These are phyloP conservation scores for Lignosus rhinocerotis DNA, from an alignment of 1,284 basidiomycete species.

Conservation along the genomic window DNA sequence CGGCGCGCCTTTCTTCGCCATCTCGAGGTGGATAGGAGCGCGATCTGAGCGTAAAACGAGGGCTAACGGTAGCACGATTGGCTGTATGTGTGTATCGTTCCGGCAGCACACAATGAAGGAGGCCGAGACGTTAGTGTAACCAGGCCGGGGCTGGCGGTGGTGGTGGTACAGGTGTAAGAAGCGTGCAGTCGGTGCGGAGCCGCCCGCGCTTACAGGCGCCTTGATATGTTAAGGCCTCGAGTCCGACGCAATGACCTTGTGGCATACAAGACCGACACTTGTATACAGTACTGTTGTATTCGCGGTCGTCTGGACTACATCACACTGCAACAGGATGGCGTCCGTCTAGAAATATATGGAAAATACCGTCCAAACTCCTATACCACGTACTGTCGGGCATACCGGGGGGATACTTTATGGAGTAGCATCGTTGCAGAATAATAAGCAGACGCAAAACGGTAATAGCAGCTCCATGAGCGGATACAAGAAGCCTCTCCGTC, in stretches of 20 bases:
- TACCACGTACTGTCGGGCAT: constrained; percentile 14
- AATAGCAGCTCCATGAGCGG: constrained; percentile 8
- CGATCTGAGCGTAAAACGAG: constrained; percentile 2
- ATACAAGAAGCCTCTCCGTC: constrained; percentile 17
- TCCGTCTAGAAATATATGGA: constrained; percentile 29
- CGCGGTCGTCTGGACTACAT: constrained; percentile 16
- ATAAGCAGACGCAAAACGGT: constrained; percentile 14
- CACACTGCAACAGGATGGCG: constrained; percentile 16
- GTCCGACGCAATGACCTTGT: too few species aligned
- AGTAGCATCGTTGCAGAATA: constrained; percentile 11
- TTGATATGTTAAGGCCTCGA: background rate
- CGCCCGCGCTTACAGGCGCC: constrained; percentile 19
- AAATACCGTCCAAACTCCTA: constrained; percentile 17
- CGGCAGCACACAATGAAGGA: constrained; percentile 9
- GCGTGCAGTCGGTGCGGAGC: constrained; percentile 19
- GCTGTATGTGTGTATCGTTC: background rate
- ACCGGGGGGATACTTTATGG: constrained; percentile 10
- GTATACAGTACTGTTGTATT: constrained; percentile 7
- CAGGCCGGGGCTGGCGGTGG: constrained; percentile 13
- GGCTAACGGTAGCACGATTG: background rate
- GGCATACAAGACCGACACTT: background rate
- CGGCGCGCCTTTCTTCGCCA: constrained; percentile 25
- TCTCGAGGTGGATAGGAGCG: constrained; percentile 8
- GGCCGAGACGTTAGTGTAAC: constrained; percentile 6
- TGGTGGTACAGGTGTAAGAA: constrained; percentile 21